Base-by-base conservation (phyloP, 306 rosid species). In the Astragalus glycyphyllos region DNA sequence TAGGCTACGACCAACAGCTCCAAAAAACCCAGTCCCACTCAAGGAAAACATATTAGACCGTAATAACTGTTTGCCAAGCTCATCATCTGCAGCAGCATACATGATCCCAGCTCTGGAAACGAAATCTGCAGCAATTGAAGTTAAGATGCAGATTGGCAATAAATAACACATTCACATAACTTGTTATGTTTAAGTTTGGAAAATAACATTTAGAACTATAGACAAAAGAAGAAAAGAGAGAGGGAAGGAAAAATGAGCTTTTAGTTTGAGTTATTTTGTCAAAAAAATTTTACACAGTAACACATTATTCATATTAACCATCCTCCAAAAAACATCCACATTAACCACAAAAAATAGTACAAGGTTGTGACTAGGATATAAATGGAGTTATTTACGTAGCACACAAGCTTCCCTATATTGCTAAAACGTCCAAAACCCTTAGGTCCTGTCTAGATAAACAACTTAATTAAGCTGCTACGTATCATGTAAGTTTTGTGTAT, bases 61-160 rank as follows among this genome's bases (percentile, higher is more conserved):
- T 55, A 94, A 50, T 55, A 94, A 50, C 44, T 79, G 85, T 67
- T 88, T 82, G 61, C 77, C 87, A 60, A 61, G 59, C 83, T 86
- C 87, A 23, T 66, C 85, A 61, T 86, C 62, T 8, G 73, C 81
- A 54, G 84, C 70, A 37, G 81, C 82, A 71, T 89, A 87, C 98
- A 94, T 90, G 71, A 89, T 90, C 83, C 97, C 98, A 77, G 97
- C 97, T 89, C 97, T 90, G 95, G 86, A 90, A 86, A 81, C 55
- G 61, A 83, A 81, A 77, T 78, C 97, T 93, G 92, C 83, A 78
- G 67, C 79, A 85, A 78, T 75, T 79, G 79, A 72, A 74, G 80
- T 78, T 88, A 80, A 81, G 82, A 80, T 80, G 88, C 79, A 74
- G 82, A 84, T 68, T 63, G 81, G 58, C 62, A 29, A 48, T 40